Evolutionary conservation across 129 eudicot genomes (phyloP).

Genomic region (Dittrichia graveolens): DNA sequence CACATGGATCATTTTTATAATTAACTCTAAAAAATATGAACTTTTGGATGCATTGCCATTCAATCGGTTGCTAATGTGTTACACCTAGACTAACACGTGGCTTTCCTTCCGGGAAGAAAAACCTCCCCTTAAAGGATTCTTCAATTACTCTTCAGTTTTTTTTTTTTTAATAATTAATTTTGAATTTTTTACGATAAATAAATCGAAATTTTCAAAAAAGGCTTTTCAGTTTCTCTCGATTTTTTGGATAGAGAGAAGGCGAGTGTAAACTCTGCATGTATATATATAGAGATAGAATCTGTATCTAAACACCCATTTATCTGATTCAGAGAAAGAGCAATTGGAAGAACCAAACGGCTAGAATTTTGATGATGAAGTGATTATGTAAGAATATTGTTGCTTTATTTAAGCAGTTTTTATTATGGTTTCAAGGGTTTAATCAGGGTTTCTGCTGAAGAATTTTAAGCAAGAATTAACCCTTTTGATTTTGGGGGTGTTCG

Average conservation of each 20-base stretch:
- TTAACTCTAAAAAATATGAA: not conserved
- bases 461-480: not conserved
- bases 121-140: slow-evolving; percentile 33
- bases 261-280: slow-evolving; percentile 32
- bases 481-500: not conserved
- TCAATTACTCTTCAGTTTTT: not conserved
- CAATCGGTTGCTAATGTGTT: slow-evolving; percentile 28
- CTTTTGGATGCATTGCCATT: not conserved
- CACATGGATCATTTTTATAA: too few species aligned
- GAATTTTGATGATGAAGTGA: not conserved
- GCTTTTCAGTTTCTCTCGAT: slow-evolving; percentile 37
- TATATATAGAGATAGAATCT: slow-evolving; percentile 33
- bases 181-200: not conserved
- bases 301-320: slow-evolving; percentile 31
- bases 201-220: slow-evolving; percentile 11
- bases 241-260: slow-evolving; percentile 18
- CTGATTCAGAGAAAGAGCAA: not conserved
- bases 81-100: slow-evolving; percentile 38
- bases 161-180: not conserved
- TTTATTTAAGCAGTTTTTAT: not conserved
- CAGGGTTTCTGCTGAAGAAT: slow-evolving; percentile 10
- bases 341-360: slow-evolving; percentile 12
- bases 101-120: slow-evolving; percentile 30
- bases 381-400: slow-evolving; percentile 12
- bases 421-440: slow-evolving; percentile 14